Percentiles rank a stretch among this genome's conserved stretches.
These are phyloP conservation scores for Salix viminalis DNA, from an alignment of 345 rosid species.

Conservation along the genomic window DNA sequence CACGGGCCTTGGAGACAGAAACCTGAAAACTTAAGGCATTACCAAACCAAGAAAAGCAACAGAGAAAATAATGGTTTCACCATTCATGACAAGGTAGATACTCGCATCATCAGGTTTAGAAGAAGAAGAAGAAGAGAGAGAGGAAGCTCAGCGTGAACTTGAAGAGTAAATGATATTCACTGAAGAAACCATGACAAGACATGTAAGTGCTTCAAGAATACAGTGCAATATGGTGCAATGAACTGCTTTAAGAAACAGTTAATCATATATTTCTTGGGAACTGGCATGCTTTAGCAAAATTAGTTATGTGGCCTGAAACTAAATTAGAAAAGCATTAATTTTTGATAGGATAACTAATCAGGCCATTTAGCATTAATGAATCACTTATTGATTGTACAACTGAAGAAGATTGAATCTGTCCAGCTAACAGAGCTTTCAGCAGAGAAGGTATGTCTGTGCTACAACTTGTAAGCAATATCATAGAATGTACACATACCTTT, in stretches of 20 bases:
- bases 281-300: background rate
- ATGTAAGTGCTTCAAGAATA: background rate
- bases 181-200: background rate
- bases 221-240: background rate
- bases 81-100: slow-evolving; percentile 3
- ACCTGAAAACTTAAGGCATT: slow-evolving; percentile 37
- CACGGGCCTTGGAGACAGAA: slow-evolving; percentile 73
- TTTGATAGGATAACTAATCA: background rate
- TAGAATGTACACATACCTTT: slow-evolving; percentile 36
- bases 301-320: background rate
- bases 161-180: background rate
- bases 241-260: background rate
- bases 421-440: background rate
- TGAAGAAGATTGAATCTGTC: background rate
- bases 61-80: slow-evolving; percentile 2
- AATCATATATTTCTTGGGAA: background rate
- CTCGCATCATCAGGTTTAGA: background rate
- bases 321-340: background rate
- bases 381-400: background rate
- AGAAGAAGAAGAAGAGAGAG: background rate
- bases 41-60: slow-evolving; percentile 6
- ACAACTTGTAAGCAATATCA: slow-evolving; percentile 1
- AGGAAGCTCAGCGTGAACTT: background rate
- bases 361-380: background rate
- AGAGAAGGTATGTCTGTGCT: background rate